Conservation (phyloP, 495 filamentous ascomycete species). For the Podospora pseudoanserina region DNA sequence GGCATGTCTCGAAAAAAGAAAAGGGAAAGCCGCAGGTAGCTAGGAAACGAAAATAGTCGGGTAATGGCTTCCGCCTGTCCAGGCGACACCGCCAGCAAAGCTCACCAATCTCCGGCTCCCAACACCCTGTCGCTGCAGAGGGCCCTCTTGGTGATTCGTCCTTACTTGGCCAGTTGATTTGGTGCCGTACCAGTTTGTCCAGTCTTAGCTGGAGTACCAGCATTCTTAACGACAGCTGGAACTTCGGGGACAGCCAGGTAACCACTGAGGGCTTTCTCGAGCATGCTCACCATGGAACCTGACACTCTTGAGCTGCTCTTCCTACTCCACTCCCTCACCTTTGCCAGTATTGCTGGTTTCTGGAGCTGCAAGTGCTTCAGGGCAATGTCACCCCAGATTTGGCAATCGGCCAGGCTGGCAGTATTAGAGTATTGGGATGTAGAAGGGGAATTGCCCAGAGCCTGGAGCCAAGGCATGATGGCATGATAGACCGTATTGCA, state of each 20-base stretch:
- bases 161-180: not conserved
- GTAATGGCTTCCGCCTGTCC: no score
- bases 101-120: not conserved
- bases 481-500: conserved; percentile 43
- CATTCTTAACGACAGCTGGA: not conserved
- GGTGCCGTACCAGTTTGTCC: not conserved
- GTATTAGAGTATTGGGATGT: not conserved
- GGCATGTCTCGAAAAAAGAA: no score
- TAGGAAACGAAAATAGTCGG: no score
- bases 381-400: conserved; percentile 24
- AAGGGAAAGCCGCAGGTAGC: no score
- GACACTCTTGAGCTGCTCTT: not conserved
- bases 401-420: not conserved
- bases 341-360: conserved; percentile 9
- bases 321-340: conserved; percentile 15
- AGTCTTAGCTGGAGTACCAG: no score
- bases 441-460: conserved; percentile 8
- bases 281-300: not conserved
- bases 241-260: not conserved
- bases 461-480: conserved; percentile 47
- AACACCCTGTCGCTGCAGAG: not conserved
- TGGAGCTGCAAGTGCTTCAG: conserved; percentile 23
- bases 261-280: not conserved
- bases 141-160: not conserved
- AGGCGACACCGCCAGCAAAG: not conserved